phyloP scores from a whole-genome alignment of 208 protist species.

The Leishmania tarentolae region DNA sequence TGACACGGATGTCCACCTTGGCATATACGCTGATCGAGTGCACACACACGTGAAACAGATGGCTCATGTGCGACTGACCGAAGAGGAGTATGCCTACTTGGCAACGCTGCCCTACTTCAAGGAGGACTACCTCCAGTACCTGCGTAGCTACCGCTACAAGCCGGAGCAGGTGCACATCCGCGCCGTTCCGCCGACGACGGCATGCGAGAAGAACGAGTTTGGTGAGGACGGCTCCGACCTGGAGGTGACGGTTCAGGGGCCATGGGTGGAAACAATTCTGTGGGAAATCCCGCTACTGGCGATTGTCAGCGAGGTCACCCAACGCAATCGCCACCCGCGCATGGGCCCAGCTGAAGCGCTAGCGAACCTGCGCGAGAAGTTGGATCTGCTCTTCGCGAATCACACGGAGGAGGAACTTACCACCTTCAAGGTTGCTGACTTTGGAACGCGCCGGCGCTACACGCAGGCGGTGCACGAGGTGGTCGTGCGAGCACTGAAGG shows the following conservation, averaged over 20 bases:
- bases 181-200: conserved; percentile 38
- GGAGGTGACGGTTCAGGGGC: conserved; percentile 64
- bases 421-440: conserved; percentile 72
- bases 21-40: conserved; percentile 65
- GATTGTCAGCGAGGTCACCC: conserved; percentile 80
- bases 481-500: conserved; percentile 57
- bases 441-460: conserved; percentile 86
- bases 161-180: conserved; percentile 72
- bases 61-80: conserved; percentile 46
- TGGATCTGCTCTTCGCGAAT: conserved; percentile 63
- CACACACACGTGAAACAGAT: conserved; percentile 58
- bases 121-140: conserved; percentile 80
- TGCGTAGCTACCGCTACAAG: conserved; percentile 79
- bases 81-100: conserved; percentile 78
- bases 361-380: conserved; percentile 45
- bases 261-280: conserved; percentile 89
- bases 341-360: conserved; percentile 55
- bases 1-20: conserved; percentile 74
- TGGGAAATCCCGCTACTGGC: conserved; percentile 88
- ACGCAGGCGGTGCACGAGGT: conserved; percentile 80
- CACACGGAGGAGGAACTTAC: conserved; percentile 48
- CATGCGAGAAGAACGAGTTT: conserved; percentile 25
- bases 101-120: conserved; percentile 68
- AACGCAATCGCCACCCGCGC: conserved; percentile 52
- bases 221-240: conserved; percentile 58